Conservation (phyloP, 2,329 filamentous ascomycete species). For the Penicillium sp. region DNA sequence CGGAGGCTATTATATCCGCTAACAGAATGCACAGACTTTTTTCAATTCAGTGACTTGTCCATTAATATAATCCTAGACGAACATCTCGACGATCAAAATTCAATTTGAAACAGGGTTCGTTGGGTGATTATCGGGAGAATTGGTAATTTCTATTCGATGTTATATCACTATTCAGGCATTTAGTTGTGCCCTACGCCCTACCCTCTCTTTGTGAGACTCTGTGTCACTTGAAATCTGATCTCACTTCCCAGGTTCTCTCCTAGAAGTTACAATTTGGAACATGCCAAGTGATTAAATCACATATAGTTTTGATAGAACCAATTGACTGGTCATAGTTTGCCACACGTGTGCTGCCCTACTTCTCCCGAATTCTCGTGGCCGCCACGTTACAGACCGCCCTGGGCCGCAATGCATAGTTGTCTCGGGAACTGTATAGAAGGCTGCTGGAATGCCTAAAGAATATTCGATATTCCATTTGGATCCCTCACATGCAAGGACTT, state of each 20-base stretch:
- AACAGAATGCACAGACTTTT: conserved; percentile 6
- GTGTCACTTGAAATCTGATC: not conserved
- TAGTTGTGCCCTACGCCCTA: not conserved
- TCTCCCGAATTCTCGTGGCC: conserved; percentile 29
- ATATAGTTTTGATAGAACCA: too few species aligned
- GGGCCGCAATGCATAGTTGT: conserved; percentile 1
- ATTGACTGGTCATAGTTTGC: conserved; percentile 8
- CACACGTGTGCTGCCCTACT: conserved; percentile 12
- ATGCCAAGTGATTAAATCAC: too few species aligned
- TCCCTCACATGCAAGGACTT: not conserved
- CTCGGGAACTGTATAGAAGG: conserved; percentile 14
- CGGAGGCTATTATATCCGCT: conserved; percentile 6
- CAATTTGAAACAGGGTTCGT: not conserved
- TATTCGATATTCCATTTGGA: conserved; percentile 10
- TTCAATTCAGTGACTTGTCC: conserved; percentile 5
- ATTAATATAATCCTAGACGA: conserved; percentile 5
- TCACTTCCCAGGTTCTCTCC: not conserved
- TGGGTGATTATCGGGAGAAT: not conserved
- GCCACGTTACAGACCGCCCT: conserved; percentile 32
- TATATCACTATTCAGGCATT: not conserved
- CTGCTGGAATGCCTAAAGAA: conserved; percentile 20
- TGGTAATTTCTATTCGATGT: too few species aligned
- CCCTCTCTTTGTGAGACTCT: not conserved
- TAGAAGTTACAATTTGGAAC: not conserved
- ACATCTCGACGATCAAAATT: conserved; percentile 7